Base-by-base conservation (phyloP, 345 rosid genomes). In the Eucalyptus globulus region DNA sequence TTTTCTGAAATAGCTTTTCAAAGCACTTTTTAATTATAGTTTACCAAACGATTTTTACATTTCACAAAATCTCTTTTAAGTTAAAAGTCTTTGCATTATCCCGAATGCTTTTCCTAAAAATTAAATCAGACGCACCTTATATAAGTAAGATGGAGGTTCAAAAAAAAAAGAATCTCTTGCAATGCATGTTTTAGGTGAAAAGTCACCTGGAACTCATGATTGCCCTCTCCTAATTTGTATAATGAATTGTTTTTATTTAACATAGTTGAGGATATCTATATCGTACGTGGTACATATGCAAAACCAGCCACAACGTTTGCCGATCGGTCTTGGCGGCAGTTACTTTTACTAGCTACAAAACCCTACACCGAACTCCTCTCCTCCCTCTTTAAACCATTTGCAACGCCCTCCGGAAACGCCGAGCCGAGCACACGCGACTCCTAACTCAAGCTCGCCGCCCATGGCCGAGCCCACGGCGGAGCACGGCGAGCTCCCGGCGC, bases 1-100 rank as follows among this genome's bases (percentile, higher is more conserved):
- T 53, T 21, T 53, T 0, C 1, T 0, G 0, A 53, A 53, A 53
- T 53, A 21, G 0, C 5, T 53, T 53, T 21, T 53, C 0, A 21
- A 53, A 53, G 0, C 4, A 53, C 10, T 53, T 53, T 53, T 53
- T 0, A 19, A 53, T 53, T 53, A 53, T 4, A 53, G 0, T 19
- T 53, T 53, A 53, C 0, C 5, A 19, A 53, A 53, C 0, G 2
- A 53, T 4, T 53, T 53, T 19, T 19, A 4, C 5, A 53, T 19
- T 19, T 53, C 26, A 53, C 26, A 53, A 19, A 8, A 53, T 1
- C 58, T 53, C 5, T 51, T 51, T 51, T 53, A 53, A 8, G 11
- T 3, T 19, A 53, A 19, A 53, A 4, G 58, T 53, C 2, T 21
- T 53, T 53, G 1, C 11, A 53, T 53, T 8, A 53, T 53, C 26